Evolutionary conservation across 2,329 filamentous ascomycete genomes (phyloP).

Genomic region (Harringtonia aguacate): DNA sequence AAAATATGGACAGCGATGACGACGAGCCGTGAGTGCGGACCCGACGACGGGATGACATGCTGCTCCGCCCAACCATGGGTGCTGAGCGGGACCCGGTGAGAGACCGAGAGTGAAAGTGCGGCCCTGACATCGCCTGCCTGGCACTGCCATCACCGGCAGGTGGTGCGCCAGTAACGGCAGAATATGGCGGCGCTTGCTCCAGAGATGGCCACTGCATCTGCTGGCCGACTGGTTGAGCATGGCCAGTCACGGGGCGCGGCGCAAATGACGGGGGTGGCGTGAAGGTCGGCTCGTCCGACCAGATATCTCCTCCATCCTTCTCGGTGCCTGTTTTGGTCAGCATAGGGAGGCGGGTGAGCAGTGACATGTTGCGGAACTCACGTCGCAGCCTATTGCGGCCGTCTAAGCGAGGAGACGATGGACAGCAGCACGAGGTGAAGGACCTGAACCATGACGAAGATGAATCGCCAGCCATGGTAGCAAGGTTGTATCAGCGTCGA

Average conservation of each 20-base stretch:
- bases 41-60: constrained; percentile 34
- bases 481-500: not conserved
- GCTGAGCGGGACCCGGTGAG: no score
- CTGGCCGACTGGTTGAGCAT: not conserved
- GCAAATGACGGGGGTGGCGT: constrained; percentile 18
- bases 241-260: constrained; percentile 2
- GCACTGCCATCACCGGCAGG: not conserved
- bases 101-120: constrained; percentile 20
- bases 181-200: not conserved
- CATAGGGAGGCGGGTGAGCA: not conserved
- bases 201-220: not conserved
- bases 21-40: constrained; percentile 28
- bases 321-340: constrained; percentile 12
- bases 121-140: not conserved
- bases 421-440: constrained; percentile 33
- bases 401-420: constrained; percentile 10
- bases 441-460: constrained; percentile 36
- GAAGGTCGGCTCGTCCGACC: constrained; percentile 20
- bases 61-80: no score
- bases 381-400: not conserved
- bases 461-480: constrained; percentile 26
- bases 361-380: not conserved
- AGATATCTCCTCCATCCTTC: constrained; percentile 17
- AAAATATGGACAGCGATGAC: constrained; percentile 19
- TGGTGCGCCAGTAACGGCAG: no score